Percentiles rank a stretch among this genome's conserved stretches.
Evolutionary conservation across 345 rosid genomes (phyloP).

Genomic region (Eutrema japonicum): DNA sequence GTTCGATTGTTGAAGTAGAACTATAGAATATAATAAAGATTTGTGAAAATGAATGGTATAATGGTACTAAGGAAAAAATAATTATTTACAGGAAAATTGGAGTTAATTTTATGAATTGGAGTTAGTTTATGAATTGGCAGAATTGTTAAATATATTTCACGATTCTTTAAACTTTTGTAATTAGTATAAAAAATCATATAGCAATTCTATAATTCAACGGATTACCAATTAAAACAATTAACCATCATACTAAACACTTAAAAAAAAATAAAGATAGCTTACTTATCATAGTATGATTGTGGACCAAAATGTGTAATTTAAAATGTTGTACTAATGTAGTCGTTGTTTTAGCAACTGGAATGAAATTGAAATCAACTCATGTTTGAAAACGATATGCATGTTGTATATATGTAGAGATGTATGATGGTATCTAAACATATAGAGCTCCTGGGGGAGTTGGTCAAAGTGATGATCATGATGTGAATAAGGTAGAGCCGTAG

Average conservation of each 20-base stretch:
- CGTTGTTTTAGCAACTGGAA: too few relatives aligned
- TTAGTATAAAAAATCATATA: background rate
- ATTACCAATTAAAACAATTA: background rate
- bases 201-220: background rate
- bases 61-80: too few relatives aligned
- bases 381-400: background rate
- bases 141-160: background rate
- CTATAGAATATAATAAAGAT: background rate
- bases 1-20: background rate
- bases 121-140: background rate
- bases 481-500: constrained; percentile 31
- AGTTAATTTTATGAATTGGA: background rate
- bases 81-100: background rate
- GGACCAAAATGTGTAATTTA: too few relatives aligned
- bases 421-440: constrained; percentile 11
- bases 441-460: constrained; percentile 10
- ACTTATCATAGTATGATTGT: too few relatives aligned
- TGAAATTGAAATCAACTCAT: too few relatives aligned
- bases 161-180: background rate
- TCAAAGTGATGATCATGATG: constrained; percentile 32
- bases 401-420: background rate
- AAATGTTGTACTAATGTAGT: too few relatives aligned
- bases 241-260: constrained; percentile 3
- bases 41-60: background rate
- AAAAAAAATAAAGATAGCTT: background rate